phyloP scores from a whole-genome alignment of 2,329 filamentous ascomycete species.

The Endothia cerciana region DNA sequence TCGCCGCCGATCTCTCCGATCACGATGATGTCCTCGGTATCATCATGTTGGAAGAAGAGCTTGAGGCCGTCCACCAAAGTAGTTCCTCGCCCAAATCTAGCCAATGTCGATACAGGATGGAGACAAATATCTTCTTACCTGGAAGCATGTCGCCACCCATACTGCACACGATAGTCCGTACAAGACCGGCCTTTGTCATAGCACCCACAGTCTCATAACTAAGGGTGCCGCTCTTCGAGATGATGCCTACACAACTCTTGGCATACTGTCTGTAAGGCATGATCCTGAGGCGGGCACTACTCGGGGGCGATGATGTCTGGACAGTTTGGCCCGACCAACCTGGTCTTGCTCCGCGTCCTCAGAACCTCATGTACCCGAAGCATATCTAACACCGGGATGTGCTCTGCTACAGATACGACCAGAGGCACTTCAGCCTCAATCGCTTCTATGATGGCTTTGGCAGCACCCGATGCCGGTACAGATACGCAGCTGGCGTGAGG shows the following conservation, averaged over 20 bases:
- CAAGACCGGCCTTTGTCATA: conserved; percentile 71
- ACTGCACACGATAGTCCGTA: conserved; percentile 76
- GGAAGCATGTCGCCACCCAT: conserved; percentile 77
- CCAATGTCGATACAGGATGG: no score
- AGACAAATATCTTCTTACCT: conserved; percentile 54
- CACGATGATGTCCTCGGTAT: conserved; percentile 50
- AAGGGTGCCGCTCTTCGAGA: conserved; percentile 77
- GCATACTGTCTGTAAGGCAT: conserved; percentile 44
- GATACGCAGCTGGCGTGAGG: not conserved
- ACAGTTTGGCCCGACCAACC: conserved; percentile 77
- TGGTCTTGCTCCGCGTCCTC: conserved; percentile 69
- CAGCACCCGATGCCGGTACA: not conserved
- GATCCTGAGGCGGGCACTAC: conserved; percentile 39
- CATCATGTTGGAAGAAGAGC: no score
- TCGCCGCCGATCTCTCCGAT: conserved; percentile 37
- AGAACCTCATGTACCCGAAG: conserved; percentile 71
- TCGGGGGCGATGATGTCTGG: conserved; percentile 79
- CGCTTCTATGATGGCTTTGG: conserved; percentile 46
- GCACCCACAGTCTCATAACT: conserved; percentile 80
- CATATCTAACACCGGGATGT: conserved; percentile 78
- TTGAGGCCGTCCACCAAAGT: no score
- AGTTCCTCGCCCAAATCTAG: no score
- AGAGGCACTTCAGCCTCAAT: conserved; percentile 78
- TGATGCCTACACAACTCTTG: conserved; percentile 71
- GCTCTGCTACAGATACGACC: conserved; percentile 78